Percentiles rank a stretch among this genome's conserved stretches.
Evolutionary conservation across 2,329 filamentous ascomycete species (phyloP).

Genomic region (Penicillium sp.): DNA sequence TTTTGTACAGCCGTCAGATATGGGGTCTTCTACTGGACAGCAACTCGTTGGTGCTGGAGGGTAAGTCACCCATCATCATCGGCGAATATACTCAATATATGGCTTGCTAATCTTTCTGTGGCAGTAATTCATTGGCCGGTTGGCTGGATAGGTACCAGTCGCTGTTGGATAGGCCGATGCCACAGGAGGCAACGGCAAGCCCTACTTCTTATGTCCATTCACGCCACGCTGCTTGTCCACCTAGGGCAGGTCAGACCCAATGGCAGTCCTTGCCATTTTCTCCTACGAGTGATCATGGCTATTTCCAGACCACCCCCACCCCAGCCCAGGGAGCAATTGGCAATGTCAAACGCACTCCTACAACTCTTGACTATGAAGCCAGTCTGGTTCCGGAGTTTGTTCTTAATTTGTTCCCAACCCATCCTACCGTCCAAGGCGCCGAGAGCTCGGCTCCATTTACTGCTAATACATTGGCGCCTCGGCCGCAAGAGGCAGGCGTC

Average conservation of each 20-base stretch:
- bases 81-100: neutral
- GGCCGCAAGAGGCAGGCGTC: no score
- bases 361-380: neutral
- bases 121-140: conserved; percentile 1
- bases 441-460: no score
- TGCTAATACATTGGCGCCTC: no score
- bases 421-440: no score
- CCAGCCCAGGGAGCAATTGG: neutral
- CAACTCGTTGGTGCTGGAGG: neutral
- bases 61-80: neutral
- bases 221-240: neutral
- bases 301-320: neutral
- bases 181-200: neutral
- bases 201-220: neutral
- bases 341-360: neutral
- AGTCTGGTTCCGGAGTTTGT: neutral
- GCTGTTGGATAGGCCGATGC: no score
- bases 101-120: neutral
- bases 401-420: neutral
- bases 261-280: neutral
- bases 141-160: neutral
- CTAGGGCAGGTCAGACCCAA: neutral
- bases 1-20: neutral
- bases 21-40: neutral
- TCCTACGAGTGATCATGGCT: no score